Evolutionary conservation across 352 stramenopile species (phyloP).

Genomic region (Thalassiosira hispida): DNA sequence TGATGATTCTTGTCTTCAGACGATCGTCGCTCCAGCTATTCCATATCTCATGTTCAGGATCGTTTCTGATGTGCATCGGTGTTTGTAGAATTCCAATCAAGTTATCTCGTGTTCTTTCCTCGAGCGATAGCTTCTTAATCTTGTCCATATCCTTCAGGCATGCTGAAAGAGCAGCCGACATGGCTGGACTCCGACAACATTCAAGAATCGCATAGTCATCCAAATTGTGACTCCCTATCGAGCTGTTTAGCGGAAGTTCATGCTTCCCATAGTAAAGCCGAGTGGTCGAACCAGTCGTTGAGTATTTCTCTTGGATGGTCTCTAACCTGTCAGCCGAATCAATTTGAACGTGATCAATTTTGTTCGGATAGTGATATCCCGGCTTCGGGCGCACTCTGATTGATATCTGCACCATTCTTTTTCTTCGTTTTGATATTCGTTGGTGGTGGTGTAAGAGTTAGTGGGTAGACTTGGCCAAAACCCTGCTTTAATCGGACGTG

Average conservation of each 20-base stretch:
- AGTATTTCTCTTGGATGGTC: constrained; percentile 61
- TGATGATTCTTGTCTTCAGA: constrained; percentile 56
- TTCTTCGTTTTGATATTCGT: no score
- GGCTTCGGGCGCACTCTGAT: constrained; percentile 49
- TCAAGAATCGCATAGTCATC: constrained; percentile 55
- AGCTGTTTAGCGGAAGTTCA: constrained; percentile 63
- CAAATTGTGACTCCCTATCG: constrained; percentile 65
- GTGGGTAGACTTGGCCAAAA: no score
- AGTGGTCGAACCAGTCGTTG: constrained; percentile 41
- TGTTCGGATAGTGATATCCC: constrained; percentile 55
- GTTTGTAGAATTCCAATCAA: constrained; percentile 51
- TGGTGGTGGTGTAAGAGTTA: no score
- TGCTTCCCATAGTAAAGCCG: constrained; percentile 44
- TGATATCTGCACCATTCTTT: constrained; percentile 54
- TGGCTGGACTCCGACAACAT: constrained; percentile 53
- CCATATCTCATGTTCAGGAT: constrained; percentile 50
- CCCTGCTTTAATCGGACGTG: no score
- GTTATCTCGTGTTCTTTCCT: constrained; percentile 38
- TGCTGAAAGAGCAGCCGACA: constrained; percentile 53
- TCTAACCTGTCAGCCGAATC: constrained; percentile 56
- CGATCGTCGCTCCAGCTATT: constrained; percentile 52
- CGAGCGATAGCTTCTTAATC: constrained; percentile 37
- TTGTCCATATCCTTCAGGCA: constrained; percentile 62
- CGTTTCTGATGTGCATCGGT: constrained; percentile 13
- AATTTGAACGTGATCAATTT: constrained; percentile 54